Evolutionary conservation across 192 early-diverging fungal species (phyloP), one percentile per base, ranked within the genome.

Genomic region (Obelidium mucronatum): DNA sequence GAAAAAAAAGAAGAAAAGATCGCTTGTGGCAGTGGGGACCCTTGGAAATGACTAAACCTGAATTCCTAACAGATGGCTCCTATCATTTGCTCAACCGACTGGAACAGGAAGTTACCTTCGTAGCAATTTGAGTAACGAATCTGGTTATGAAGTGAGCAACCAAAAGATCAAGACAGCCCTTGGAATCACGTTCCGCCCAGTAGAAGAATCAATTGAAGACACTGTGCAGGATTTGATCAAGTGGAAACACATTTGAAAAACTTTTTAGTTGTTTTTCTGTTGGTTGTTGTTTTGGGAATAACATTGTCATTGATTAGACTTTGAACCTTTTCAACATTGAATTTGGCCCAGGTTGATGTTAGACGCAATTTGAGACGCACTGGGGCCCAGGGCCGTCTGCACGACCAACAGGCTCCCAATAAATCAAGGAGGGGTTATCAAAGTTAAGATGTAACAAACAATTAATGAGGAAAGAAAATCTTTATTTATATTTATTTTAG

Each of bases 171-270:
- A 60, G 33, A 28, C 8, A 30, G 58, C 58, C 11, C 26, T 60
- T 11, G 58, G 24, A 11, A 11, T 60, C 11, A 11, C 8, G 58
- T 60, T 30, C 30, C 22, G 58, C 13, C 22, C 33, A 19, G 58
- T 60, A 11, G 58, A 60, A 6, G 58, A 60, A 28, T 19, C 11
- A 11, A 30, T 60, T 11, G 26, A 60, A 28, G 58, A 22, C 13
- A 60, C 58, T 19, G 58, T 60, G 58, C 11, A 60, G 33, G 58
- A 60, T 60, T 33, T 60, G 58, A 60, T 60, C 58, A 60, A 30
- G 58, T 60, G 58, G 58, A 51, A 51, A 22, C 48, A 51, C 22
- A 51, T 51, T 22, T 51, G 48, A 51, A 51, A 22, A 51, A 22
- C 48, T 51, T 51, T 51, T 22, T 22, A 51, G 8, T 51, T 51